Conservation (phyloP, 2,329 filamentous ascomycete species). For the Akanthomyces uredinophilus region DNA sequence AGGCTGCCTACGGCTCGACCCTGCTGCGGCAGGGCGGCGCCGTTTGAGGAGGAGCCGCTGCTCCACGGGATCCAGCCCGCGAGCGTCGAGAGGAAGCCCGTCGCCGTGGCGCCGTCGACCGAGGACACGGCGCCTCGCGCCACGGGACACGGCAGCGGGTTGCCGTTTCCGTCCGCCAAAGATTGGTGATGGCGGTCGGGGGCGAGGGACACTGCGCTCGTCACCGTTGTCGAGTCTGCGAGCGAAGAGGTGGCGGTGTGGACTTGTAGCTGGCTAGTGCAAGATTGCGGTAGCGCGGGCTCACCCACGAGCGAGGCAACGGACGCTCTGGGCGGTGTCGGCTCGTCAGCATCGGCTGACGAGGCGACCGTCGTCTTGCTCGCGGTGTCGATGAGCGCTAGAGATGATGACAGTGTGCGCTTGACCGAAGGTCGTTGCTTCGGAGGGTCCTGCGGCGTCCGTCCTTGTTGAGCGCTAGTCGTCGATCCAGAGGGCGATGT, state of each 20-base stretch:
- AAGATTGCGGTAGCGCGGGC: conserved; percentile 53
- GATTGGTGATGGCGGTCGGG: not conserved
- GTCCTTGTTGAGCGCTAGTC: conserved; percentile 20
- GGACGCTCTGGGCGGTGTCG: conserved; percentile 31
- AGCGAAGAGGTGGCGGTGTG: conserved; percentile 28
- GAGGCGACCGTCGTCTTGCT: not conserved
- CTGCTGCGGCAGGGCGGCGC: conserved; percentile 24
- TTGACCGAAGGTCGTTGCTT: conserved; percentile 18
- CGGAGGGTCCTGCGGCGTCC: conserved; percentile 7
- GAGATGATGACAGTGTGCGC: conserved; percentile 26
- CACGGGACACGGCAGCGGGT: conserved; percentile 15
- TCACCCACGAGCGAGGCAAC: conserved; percentile 42
- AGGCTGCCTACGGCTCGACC: conserved; percentile 54
- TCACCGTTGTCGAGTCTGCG: not conserved
- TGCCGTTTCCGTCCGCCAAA: not conserved
- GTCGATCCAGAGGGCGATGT: conserved; percentile 27
- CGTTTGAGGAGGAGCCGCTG: conserved; percentile 18
- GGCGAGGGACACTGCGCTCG: conserved; percentile 5
- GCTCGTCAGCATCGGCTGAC: conserved; percentile 14
- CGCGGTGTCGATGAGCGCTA: conserved; percentile 31
- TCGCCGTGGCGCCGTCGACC: conserved; percentile 10
- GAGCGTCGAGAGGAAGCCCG: conserved; percentile 14
- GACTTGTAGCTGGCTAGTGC: conserved; percentile 45
- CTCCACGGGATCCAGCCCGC: conserved; percentile 16
- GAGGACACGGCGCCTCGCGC: conserved; percentile 4